A percentile compares a stretch with the other conserved stretches of the same genome.
Conservation (phyloP, 371 early-diverging fungal species). For the Syncephalastrum sp. region DNA sequence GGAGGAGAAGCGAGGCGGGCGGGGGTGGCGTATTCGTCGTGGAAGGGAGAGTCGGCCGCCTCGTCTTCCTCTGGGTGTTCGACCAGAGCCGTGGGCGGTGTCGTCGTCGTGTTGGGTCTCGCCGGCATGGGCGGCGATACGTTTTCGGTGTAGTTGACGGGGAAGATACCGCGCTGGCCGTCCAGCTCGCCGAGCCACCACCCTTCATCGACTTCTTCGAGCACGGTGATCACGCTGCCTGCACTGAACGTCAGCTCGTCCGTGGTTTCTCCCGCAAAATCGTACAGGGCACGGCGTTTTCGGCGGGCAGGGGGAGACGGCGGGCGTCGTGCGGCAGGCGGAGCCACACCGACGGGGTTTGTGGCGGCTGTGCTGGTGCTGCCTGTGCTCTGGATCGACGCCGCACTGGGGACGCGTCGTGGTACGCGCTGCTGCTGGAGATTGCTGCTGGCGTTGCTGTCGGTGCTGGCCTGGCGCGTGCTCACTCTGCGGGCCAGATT, state of each 20-base stretch:
- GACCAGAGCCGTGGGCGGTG: conserved; percentile 6
- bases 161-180: conserved; percentile 72
- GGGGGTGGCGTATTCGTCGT: conserved; percentile 4
- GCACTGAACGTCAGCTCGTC: conserved; percentile 18
- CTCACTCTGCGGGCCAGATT: not conserved
- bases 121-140: conserved; percentile 13
- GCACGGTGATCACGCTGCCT: conserved; percentile 47
- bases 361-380: conserved; percentile 1
- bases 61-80: conserved; percentile 3
- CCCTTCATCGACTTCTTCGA: conserved; percentile 69
- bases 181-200: conserved; percentile 87
- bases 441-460: too few species aligned
- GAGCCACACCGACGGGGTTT: not conserved
- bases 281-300: conserved; percentile 21
- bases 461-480: too few species aligned
- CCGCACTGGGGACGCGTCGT: conserved; percentile 20
- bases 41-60: conserved; percentile 12
- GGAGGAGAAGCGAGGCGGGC: conserved; percentile 2
- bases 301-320: not conserved
- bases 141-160: conserved; percentile 71
- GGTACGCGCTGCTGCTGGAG: conserved; percentile 2
- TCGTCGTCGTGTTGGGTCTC: conserved; percentile 8
- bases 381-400: conserved; percentile 17
- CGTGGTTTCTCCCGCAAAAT: conserved; percentile 22
- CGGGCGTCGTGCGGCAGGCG: too few species aligned